Evolutionary conservation across 2,329 filamentous ascomycete genomes (phyloP), one percentile per base, ranked within the genome.

Genomic region (Fusarium sp.): DNA sequence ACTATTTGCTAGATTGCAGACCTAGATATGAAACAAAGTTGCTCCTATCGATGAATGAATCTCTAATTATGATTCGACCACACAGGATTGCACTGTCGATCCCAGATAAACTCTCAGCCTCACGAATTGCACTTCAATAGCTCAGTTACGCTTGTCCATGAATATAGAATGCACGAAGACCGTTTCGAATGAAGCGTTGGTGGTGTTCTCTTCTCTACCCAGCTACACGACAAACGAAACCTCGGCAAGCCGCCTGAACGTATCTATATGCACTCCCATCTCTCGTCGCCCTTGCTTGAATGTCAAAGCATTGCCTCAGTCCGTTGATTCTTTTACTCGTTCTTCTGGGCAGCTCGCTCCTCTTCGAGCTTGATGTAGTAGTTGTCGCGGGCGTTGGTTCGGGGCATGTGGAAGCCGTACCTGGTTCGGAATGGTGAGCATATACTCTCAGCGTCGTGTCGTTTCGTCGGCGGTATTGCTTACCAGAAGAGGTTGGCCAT

Each of bases 381-480:
- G 81, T 82, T 82, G 82, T 90, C 88, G 79, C 88, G 88, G 73
- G 84, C 84, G 78, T 85, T 80, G 78, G 86, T 89, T 81, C 88
- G 87, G 75, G 88, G 88, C 78, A 89, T 82, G 83, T 90, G 88
- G 84, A 80, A 90, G 80, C 88, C 88, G 85, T 90, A 88, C 88
- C 88, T 90, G 73, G 72, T 19, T 63, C 18, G 18, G 39, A 61
- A 18, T 27, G 29, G 54, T 76, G 37, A 77, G 69, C 63, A 38
- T 46, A 42, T 39, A 25, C 25, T 39, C 25, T 31, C 27, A 35
- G 16, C 25, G 16, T 61, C 48, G 44, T 62, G 19, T 37, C 49
- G 33, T 29, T 38, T 29, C 44, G 15, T 58, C 21, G 31, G 33
- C 19, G 15, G 52, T 42, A 21, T 62, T 56, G 39, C 87, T 76